phyloP scores from a whole-genome alignment of 192 early-diverging fungal genomes.

The Allomyces macrogynus region DNA sequence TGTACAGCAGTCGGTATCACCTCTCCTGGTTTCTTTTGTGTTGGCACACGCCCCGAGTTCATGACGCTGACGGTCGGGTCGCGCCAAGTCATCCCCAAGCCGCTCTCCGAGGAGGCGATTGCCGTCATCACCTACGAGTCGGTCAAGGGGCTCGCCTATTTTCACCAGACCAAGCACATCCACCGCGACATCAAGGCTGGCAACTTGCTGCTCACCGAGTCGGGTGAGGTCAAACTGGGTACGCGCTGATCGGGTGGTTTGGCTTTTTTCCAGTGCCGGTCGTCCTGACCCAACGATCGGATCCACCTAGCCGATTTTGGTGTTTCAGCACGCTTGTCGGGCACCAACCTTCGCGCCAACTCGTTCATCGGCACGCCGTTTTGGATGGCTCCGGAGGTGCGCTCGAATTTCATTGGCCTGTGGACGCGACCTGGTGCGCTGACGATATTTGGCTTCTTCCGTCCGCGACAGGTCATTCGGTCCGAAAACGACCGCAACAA shows the following conservation, averaged over 20 bases:
- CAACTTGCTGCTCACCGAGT: constrained; percentile 31
- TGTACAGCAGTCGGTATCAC: constrained; percentile 6
- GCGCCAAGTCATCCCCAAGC: constrained; percentile 24
- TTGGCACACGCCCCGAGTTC: neutral
- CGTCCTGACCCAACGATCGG: neutral
- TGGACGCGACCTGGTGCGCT: neutral
- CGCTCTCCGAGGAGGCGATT: constrained; percentile 33
- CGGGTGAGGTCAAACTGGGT: constrained; percentile 32
- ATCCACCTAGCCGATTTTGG: constrained; percentile 28
- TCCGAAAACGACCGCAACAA: neutral
- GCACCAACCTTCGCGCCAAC: constrained; percentile 15
- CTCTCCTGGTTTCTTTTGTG: constrained; percentile 3
- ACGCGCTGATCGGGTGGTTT: neutral
- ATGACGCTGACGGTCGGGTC: neutral
- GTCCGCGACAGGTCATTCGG: neutral
- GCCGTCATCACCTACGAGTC: constrained; percentile 34
- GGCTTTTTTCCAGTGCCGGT: no score
- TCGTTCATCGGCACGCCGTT: constrained; percentile 47
- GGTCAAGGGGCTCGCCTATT: constrained; percentile 31
- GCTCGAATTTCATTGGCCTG: constrained; percentile 21
- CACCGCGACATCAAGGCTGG: constrained; percentile 47
- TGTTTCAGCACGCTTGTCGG: constrained; percentile 33
- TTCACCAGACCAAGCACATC: constrained; percentile 30
- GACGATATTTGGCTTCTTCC: neutral
- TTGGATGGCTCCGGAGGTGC: constrained; percentile 45